Evolutionary conservation across 345 rosid genomes (phyloP).

Genomic region (Reutealis trisperma): DNA sequence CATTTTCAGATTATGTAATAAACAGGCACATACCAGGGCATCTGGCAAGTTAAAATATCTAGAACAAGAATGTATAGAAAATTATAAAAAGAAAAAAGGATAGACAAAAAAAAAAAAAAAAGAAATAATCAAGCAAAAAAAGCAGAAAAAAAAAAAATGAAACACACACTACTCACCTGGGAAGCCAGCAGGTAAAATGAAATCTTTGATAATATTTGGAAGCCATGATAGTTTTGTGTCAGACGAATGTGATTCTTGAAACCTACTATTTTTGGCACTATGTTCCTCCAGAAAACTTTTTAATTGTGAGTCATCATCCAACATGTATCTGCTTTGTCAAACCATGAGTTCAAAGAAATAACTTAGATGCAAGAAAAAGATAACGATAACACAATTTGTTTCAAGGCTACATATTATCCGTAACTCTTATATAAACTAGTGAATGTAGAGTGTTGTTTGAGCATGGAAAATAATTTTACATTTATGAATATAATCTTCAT

Average conservation of each 20-base stretch:
- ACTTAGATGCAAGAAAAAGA: slow-evolving; percentile 11
- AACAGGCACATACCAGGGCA: background rate
- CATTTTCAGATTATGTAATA: background rate
- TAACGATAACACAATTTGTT: background rate
- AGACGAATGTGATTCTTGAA: slow-evolving; percentile 32
- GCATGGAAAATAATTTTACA: background rate
- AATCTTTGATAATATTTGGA: slow-evolving; percentile 61
- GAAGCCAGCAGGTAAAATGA: slow-evolving; percentile 80
- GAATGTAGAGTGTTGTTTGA: background rate
- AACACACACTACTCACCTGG: slow-evolving; percentile 54
- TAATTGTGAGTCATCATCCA: slow-evolving; percentile 54
- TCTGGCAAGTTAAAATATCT: background rate
- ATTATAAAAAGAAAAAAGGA: background rate
- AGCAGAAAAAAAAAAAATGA: background rate
- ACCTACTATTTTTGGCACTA: slow-evolving; percentile 22
- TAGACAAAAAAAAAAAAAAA: too few relatives aligned
- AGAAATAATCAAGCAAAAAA: background rate
- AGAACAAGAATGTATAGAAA: background rate
- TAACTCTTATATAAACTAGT: background rate
- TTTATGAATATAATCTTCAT: background rate
- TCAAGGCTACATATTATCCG: background rate
- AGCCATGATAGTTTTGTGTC: slow-evolving; percentile 51
- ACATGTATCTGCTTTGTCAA: slow-evolving; percentile 49
- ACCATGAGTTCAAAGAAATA: slow-evolving; percentile 9
- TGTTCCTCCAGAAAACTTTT: slow-evolving; percentile 44